Percentiles rank a stretch among this genome's conserved stretches.
Conservation (phyloP, 75 land plant species). For the Selaginella moellendorffii region DNA sequence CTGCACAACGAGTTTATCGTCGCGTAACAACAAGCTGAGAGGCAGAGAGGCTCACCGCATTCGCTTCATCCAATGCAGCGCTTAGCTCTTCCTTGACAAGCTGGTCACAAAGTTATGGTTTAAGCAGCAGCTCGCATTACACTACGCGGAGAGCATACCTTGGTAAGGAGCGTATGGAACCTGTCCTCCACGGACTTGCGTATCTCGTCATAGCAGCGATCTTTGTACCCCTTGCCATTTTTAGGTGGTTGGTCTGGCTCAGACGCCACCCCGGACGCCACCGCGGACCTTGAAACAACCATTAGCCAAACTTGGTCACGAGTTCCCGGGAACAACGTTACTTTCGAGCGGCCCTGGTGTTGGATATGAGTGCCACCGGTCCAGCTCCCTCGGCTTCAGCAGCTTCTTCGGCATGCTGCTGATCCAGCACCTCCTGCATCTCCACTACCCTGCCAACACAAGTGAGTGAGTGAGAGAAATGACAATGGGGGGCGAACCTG, state of each 20-base stretch:
- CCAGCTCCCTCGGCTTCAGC: conserved; percentile 96
- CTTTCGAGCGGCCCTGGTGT: conserved; percentile 27
- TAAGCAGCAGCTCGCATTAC: neutral
- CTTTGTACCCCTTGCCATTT: conserved; percentile 61
- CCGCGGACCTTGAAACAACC: too few species aligned
- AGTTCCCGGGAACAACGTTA: neutral
- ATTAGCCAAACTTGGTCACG: neutral
- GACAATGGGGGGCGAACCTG: conserved; percentile 61
- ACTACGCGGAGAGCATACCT: conserved; percentile 28
- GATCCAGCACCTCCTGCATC: conserved; percentile 98
- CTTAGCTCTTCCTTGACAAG: conserved; percentile 66
- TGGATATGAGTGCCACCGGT: conserved; percentile 53
- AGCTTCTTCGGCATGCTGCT: conserved; percentile 95
- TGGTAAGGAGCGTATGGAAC: conserved; percentile 52
- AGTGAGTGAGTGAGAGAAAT: neutral
- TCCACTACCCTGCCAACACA: conserved; percentile 58
- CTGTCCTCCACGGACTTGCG: conserved; percentile 71
- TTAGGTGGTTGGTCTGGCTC: conserved; percentile 29
- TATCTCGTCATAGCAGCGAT: conserved; percentile 89
- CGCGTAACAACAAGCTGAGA: neutral
- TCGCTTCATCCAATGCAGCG: conserved; percentile 89
- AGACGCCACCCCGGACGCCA: neutral
- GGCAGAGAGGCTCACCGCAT: conserved; percentile 28
- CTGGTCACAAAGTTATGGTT: conserved; percentile 26
- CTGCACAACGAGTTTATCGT: conserved; percentile 26